These are phyloP conservation scores for Actinomortierella wolfii DNA, from an alignment of 371 early-diverging fungal species.

Conservation along the genomic window DNA sequence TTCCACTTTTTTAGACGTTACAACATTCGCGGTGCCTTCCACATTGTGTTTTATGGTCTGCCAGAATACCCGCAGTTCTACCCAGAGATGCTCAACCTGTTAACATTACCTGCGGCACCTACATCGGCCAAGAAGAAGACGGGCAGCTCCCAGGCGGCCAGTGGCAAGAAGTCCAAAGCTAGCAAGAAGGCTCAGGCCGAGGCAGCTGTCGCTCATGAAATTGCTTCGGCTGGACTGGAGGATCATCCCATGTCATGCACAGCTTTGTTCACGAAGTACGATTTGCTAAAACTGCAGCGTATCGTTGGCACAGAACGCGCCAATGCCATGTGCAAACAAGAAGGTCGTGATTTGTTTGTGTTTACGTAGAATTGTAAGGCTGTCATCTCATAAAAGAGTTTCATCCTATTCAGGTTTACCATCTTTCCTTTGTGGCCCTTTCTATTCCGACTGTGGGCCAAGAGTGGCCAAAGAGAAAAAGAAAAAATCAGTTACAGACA, in stretches of 20 bases:
- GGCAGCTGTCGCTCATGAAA: constrained; percentile 55
- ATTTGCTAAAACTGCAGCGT: constrained; percentile 85
- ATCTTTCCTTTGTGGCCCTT: no score
- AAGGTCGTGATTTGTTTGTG: constrained; percentile 71
- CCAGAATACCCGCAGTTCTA: constrained; percentile 91
- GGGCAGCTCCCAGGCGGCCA: neutral
- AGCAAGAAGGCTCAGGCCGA: constrained; percentile 51
- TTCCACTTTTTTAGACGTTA: constrained; percentile 93
- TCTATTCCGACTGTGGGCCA: no score
- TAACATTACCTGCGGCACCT: constrained; percentile 51
- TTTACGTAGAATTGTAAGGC: constrained; percentile 75
- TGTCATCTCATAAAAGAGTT: no score
- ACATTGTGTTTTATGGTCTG: constrained; percentile 89
- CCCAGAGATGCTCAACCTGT: constrained; percentile 81
- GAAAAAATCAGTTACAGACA: no score
- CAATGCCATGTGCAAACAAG: constrained; percentile 70
- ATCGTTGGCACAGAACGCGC: constrained; percentile 85
- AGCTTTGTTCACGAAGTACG: constrained; percentile 82
- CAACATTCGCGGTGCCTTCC: constrained; percentile 82
- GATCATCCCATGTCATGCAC: constrained; percentile 61
- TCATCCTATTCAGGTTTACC: no score
- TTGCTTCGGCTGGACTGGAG: constrained; percentile 33
- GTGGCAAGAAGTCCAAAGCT: neutral
- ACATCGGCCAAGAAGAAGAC: no score
- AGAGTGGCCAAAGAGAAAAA: no score